phyloP scores from a whole-genome alignment of 148 eudicot species.

The Agrostemma githago region DNA sequence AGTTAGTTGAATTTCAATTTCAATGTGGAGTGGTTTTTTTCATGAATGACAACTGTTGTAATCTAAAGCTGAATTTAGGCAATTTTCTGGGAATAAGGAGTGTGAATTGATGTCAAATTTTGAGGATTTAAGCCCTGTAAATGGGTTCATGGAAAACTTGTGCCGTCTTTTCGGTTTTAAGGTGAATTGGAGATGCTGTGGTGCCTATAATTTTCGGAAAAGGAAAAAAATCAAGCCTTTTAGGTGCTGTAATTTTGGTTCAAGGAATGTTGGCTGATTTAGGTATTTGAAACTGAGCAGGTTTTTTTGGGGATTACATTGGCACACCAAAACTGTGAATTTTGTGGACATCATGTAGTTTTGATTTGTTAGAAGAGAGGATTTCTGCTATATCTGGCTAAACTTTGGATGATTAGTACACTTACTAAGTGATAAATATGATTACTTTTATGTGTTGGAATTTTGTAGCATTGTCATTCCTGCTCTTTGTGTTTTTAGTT shows the following conservation, averaged over 20 bases:
- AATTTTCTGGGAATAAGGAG: too few relatives aligned
- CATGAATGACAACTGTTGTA: neutral
- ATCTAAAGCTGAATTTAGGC: too few relatives aligned
- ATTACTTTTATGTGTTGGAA: slow-evolving; percentile 25
- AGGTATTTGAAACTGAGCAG: slow-evolving; percentile 13
- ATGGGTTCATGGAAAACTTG: slow-evolving; percentile 15
- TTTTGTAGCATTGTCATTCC: slow-evolving; percentile 15
- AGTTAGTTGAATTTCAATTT: neutral
- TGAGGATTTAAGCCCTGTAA: slow-evolving; percentile 6
- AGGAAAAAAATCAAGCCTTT: too few relatives aligned
- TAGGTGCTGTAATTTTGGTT: too few relatives aligned
- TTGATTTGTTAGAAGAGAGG: neutral
- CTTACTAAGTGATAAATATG: slow-evolving; percentile 17
- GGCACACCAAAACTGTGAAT: slow-evolving; percentile 3
- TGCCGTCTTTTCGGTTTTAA: neutral
- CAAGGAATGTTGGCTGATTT: neutral
- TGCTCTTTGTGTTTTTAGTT: slow-evolving; percentile 17
- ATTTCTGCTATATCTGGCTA: slow-evolving; percentile 20
- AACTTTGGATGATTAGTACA: slow-evolving; percentile 23
- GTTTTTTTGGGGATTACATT: slow-evolving; percentile 12
- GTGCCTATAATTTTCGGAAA: too few relatives aligned
- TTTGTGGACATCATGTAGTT: neutral
- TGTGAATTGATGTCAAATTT: neutral
- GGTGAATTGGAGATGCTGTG: neutral
- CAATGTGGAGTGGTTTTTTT: neutral